Percentiles rank a stretch among this genome's conserved stretches.
Evolutionary conservation across 2,329 filamentous ascomycete genomes (phyloP).

Genomic region (Hymenoscyphus albidus): DNA sequence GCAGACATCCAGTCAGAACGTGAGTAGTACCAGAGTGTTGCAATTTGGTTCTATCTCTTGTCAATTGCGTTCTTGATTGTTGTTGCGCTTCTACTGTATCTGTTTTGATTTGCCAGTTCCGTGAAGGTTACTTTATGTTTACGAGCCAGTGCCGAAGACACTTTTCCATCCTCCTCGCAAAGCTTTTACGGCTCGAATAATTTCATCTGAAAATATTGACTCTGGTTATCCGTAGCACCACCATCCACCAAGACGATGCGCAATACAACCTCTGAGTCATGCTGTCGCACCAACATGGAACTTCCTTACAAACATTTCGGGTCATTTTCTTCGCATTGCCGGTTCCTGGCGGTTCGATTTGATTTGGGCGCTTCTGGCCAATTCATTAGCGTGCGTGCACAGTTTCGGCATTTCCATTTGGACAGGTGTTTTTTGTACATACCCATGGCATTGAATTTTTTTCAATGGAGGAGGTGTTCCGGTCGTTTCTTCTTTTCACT

Average conservation of each 20-base stretch:
- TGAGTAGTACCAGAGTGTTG: conserved; percentile 21
- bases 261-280: conserved; percentile 9
- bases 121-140: not conserved
- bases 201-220: conserved; percentile 1
- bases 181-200: not conserved
- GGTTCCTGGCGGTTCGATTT: not conserved
- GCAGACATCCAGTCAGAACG: conserved; percentile 44
- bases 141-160: not conserved
- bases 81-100: not conserved
- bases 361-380: not conserved
- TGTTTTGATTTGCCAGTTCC: not conserved
- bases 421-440: not conserved
- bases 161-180: not conserved
- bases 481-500: not conserved
- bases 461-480: not conserved
- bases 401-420: not conserved
- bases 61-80: conserved; percentile 2
- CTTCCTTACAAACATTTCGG: not conserved
- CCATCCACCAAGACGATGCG: conserved; percentile 11
- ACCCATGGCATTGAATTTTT: not conserved
- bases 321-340: not conserved
- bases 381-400: not conserved
- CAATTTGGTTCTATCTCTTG: conserved; percentile 10
- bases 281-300: not conserved
- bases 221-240: conserved; percentile 5